Base-by-base conservation (phyloP, 768 basidiomycete genomes). In the Clitopilus passeckerianus region DNA sequence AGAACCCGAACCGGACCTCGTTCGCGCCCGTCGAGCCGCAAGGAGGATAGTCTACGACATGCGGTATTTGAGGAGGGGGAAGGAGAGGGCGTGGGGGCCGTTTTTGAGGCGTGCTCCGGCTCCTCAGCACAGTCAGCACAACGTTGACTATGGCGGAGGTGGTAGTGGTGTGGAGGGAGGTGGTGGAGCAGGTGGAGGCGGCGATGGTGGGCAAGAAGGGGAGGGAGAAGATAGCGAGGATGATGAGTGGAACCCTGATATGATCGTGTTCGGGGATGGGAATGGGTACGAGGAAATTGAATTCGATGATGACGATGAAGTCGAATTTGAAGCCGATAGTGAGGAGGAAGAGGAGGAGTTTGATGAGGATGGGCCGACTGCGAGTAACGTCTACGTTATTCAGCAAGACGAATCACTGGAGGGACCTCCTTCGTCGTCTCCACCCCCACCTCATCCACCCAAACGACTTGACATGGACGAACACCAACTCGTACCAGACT, bases 401-500 rank as follows among this genome's bases (percentile, higher is more conserved):
- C 15, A 35, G 34, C 8, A 35, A 7, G 34, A 35, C 34, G 34
- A 35, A 59, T 34, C 1, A 66, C n/a, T n/a, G n/a, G n/a, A n/a
- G n/a, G 7, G 3, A 30, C 27, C 27, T 52, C 10, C 58, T 59
- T 24, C 62, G 63, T 59, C 27, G 46, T 41, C 43, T 60, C 12
- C 54, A 27, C 57, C 68, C 33, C 24, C n/a, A 41, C 37, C 37
- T 41, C 37, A 3, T 7, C 27, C 27, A 30, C 27, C 8, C 34
- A 62, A 64, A n/a, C 53, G 43, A 60, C 67, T 64, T 44, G 63
- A 57, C 58, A 65, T 65, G 0, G 57, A 59, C 5, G 68, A 67
- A 27, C 64, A 66, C 57, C 65, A 64, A 22, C 65, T 67, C 9
- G 59, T 77, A 12, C 80, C 80, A 0, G 84, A 86, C 63, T 86